Evolutionary conservation across 1,284 basidiomycete species (phyloP).

Genomic region (Trichosporon coremiiforme): DNA sequence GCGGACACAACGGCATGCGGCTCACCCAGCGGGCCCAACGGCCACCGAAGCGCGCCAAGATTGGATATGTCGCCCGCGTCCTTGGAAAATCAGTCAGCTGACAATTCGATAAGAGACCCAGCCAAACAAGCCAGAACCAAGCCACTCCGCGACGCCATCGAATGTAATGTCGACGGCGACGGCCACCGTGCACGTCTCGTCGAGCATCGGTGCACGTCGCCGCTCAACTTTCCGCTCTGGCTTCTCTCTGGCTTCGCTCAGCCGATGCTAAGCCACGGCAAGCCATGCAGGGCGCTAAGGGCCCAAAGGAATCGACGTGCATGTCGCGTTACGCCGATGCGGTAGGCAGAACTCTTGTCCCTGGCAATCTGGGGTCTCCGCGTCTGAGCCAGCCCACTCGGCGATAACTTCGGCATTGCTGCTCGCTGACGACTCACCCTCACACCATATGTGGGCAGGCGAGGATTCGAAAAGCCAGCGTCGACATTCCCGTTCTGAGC

Average conservation of each 20-base stretch:
- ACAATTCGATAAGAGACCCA: neutral
- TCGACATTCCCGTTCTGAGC: neutral
- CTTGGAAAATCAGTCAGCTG: conserved; percentile 13
- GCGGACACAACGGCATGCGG: neutral
- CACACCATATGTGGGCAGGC: neutral
- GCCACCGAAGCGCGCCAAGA: neutral
- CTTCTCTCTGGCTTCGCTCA: neutral
- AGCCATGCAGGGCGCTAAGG: neutral
- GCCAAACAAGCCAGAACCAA: neutral
- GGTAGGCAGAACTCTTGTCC: neutral
- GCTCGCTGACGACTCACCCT: neutral
- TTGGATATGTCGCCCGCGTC: conserved; percentile 6
- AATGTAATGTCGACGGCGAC: neutral
- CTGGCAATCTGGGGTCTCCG: conserved; percentile 6
- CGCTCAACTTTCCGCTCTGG: neutral
- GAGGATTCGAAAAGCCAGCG: neutral
- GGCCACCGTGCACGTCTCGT: neutral
- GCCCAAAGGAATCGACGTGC: neutral
- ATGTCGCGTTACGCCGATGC: neutral
- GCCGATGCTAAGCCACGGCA: neutral
- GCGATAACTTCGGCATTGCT: conserved; percentile 12
- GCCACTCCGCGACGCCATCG: neutral
- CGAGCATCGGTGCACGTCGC: neutral
- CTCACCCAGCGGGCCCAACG: neutral
- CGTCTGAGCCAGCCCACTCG: neutral